Base-by-base conservation (phyloP, 1,139 yeast species). In the Magnusiomyces paraingens region DNA sequence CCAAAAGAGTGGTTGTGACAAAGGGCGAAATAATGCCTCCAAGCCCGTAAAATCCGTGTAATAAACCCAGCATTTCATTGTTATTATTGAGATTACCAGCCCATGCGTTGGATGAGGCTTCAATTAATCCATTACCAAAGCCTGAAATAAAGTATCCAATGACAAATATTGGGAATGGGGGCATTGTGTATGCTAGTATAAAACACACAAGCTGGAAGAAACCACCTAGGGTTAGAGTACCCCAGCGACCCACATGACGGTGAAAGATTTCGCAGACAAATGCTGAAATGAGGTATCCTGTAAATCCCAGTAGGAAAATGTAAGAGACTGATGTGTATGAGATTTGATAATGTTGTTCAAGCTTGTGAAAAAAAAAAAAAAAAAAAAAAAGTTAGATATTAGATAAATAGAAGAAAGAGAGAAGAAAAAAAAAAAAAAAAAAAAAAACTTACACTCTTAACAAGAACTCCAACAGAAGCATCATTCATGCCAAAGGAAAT, bases 1-100 rank as follows among this genome's bases (percentile, higher is more conserved):
- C 70, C 10, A 77, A 73, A 73, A 82, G 73, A 10, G 77, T 70
- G 0, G 86, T 82, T 6, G 81, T 83, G 10, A 81, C 66, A 22
- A 83, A 65, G 0, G 89, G 89, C 2, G 84, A 73, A 1, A 81
- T 58, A 2, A 82, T 78, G 1, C 86, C 88, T 1, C 88, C 89
- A 0, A 78, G 57, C 1, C 89, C 89, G 64, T 83, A 83, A 15
- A 71, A 66, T 0, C 84, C 86, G 66, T 83, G 88, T 59, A 75
- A 72, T 36, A 72, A 67, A 0, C 86, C 82, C 55, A 83, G 67
- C 53, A 77, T 75, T 45, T 72, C 75, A 15, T 82, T 73, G 49
- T 77, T 74, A 36, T 75, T 75, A 41, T 76, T 73, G 50, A 83
- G 66, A 49, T 76, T 68, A 4, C 83, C 73, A 14, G 82, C 64